A percentile compares a stretch with the other conserved stretches of the same genome.
Conservation (phyloP, 495 filamentous ascomycete genomes). For the Podospora sp. region DNA sequence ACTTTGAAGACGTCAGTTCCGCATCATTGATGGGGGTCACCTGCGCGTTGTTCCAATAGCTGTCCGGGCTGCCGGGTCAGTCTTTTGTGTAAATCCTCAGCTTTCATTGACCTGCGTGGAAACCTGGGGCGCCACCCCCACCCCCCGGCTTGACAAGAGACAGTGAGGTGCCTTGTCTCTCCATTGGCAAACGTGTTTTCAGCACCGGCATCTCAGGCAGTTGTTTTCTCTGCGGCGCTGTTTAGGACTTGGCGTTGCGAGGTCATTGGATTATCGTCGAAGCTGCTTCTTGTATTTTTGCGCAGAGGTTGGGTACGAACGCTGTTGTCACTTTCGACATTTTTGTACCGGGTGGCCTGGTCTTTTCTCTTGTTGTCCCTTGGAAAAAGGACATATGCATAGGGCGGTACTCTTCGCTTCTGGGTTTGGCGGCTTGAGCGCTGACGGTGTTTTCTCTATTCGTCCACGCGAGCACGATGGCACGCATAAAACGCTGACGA, state of each 20-base stretch:
- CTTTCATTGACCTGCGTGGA: background rate
- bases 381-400: background rate
- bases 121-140: background rate
- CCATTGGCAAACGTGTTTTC: background rate
- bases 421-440: background rate
- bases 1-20: constrained; percentile 5
- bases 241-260: too few species aligned
- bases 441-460: background rate
- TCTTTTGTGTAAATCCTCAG: background rate
- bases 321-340: too few species aligned
- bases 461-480: background rate
- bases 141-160: background rate
- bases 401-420: constrained; percentile 2
- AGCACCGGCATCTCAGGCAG: background rate
- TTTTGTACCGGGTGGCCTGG: too few species aligned
- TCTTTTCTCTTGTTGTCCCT: background rate
- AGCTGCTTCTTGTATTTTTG: too few species aligned
- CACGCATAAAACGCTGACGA: background rate
- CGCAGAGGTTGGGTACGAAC: too few species aligned
- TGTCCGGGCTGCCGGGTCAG: constrained; percentile 2
- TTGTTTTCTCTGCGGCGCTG: too few species aligned
- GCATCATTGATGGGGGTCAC: constrained; percentile 10
- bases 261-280: too few species aligned
- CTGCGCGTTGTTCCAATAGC: background rate
- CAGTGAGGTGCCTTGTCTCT: background rate